These are phyloP conservation scores for Hemileccinum impolitum DNA, from an alignment of 768 basidiomycete species.

Conservation along the genomic window DNA sequence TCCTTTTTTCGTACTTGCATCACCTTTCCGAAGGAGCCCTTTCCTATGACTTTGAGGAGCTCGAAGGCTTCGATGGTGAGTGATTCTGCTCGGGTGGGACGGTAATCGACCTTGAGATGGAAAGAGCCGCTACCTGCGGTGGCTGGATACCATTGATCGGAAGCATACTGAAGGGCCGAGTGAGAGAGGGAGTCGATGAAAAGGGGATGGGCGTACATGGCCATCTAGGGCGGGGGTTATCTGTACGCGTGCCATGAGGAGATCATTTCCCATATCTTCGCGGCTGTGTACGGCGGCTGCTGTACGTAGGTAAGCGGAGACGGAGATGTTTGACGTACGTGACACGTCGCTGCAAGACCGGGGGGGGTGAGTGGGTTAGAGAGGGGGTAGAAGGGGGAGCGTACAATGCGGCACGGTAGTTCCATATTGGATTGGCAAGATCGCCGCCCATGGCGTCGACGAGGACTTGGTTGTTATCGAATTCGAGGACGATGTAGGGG, in stretches of 20 bases:
- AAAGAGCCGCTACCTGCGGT: slow-evolving; percentile 86
- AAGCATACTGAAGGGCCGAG: slow-evolving; percentile 53
- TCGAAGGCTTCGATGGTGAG: slow-evolving; percentile 97
- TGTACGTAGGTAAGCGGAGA: slow-evolving; percentile 89
- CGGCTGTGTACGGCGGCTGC: slow-evolving; percentile 66
- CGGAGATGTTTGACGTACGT: slow-evolving; percentile 85
- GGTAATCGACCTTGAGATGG: slow-evolving; percentile 94
- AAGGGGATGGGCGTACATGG: slow-evolving; percentile 46
- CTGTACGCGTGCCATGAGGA: slow-evolving; percentile 91
- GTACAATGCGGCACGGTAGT: slow-evolving; percentile 93
- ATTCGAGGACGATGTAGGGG: slow-evolving; percentile 96
- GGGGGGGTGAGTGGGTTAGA: slow-evolving; percentile 2
- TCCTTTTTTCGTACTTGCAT: slow-evolving; percentile 99
- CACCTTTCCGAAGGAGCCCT: slow-evolving; percentile 97
- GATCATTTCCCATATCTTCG: slow-evolving; percentile 96
- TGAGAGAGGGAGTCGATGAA: neutral
- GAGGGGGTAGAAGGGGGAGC: slow-evolving; percentile 29
- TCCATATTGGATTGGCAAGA: slow-evolving; percentile 86
- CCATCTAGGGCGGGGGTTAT: slow-evolving; percentile 80
- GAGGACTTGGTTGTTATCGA: slow-evolving; percentile 95
- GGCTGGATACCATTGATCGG: slow-evolving; percentile 89
- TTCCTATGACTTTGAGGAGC: slow-evolving; percentile 95
- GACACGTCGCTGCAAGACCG: slow-evolving; percentile 78
- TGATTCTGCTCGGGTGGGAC: slow-evolving; percentile 76
- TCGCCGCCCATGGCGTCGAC: slow-evolving; percentile 97